Conservation (phyloP, 2,329 filamentous ascomycete species). For the Cladosporium sp. region DNA sequence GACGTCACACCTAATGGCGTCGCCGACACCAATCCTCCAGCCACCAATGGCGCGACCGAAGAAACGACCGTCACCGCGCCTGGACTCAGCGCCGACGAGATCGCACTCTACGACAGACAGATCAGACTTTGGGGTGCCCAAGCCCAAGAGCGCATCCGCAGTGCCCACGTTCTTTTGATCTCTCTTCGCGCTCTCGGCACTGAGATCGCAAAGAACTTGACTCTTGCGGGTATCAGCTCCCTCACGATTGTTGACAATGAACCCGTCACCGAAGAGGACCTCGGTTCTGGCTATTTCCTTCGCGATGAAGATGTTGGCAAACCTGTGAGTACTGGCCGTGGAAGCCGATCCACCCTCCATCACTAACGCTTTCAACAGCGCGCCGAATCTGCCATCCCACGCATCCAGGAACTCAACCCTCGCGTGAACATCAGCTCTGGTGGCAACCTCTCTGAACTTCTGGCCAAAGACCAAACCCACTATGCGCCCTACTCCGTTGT, state of each 20-base stretch:
- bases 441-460: constrained; percentile 53
- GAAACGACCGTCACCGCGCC: constrained; percentile 21
- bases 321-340: constrained; percentile 48
- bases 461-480: constrained; percentile 68
- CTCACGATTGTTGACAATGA: constrained; percentile 83
- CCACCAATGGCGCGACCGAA: constrained; percentile 17
- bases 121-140: constrained; percentile 96
- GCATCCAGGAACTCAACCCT: constrained; percentile 82
- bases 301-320: constrained; percentile 66
- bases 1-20: constrained; percentile 4
- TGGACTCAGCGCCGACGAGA: constrained; percentile 64
- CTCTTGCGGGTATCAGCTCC: constrained; percentile 85
- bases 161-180: constrained; percentile 83
- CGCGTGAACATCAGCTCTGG: constrained; percentile 64
- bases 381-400: constrained; percentile 71
- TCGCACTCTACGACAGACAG: constrained; percentile 94
- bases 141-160: constrained; percentile 83
- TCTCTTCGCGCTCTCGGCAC: constrained; percentile 83
- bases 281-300: constrained; percentile 68
- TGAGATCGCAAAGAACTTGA: constrained; percentile 95
- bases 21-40: constrained; percentile 2
- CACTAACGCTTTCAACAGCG: constrained; percentile 46
- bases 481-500: constrained; percentile 77
- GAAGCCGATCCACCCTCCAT: not conserved
- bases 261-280: constrained; percentile 68